These are phyloP conservation scores for Melaleuca alternifolia DNA, from an alignment of 345 rosid genomes.

Conservation along the genomic window DNA sequence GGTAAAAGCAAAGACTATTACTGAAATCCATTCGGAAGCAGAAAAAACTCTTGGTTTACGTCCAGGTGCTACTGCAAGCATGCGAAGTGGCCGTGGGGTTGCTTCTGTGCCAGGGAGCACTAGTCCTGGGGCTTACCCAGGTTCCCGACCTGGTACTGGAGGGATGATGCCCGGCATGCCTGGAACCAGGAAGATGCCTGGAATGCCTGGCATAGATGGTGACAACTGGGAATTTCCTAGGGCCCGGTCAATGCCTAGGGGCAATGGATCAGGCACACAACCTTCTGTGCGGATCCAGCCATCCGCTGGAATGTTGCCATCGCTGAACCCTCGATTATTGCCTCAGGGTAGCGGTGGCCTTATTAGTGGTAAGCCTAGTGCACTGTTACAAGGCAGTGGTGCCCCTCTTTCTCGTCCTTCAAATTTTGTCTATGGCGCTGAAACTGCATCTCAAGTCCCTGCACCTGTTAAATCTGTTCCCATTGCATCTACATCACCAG, in stretches of 20 bases:
- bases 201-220: conserved; percentile 66
- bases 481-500: conserved; percentile 12
- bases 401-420: conserved; percentile 10
- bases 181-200: conserved; percentile 80
- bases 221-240: conserved; percentile 76
- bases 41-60: conserved; percentile 81
- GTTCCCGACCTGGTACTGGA: conserved; percentile 66
- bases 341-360: conserved; percentile 72
- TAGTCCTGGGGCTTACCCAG: conserved; percentile 44
- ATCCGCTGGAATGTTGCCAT: conserved; percentile 29
- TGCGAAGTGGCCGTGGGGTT: conserved; percentile 38
- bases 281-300: conserved; percentile 32
- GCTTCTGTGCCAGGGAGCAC: conserved; percentile 16
- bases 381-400: conserved; percentile 53
- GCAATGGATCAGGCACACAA: conserved; percentile 40
- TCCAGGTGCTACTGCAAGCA: conserved; percentile 74
- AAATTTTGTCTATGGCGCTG: conserved; percentile 4
- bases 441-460: conserved; percentile 3
- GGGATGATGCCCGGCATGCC: conserved; percentile 99
- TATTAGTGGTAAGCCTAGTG: conserved; percentile 54
- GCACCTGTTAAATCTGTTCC: conserved; percentile 12
- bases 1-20: conserved; percentile 86
- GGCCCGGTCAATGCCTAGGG: conserved; percentile 62
- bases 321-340: conserved; percentile 45
- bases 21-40: conserved; percentile 88